Evolutionary conservation across 495 filamentous ascomycete species (phyloP), one percentile per base, ranked within the genome.

Genomic region (Trichoderma reesei): DNA sequence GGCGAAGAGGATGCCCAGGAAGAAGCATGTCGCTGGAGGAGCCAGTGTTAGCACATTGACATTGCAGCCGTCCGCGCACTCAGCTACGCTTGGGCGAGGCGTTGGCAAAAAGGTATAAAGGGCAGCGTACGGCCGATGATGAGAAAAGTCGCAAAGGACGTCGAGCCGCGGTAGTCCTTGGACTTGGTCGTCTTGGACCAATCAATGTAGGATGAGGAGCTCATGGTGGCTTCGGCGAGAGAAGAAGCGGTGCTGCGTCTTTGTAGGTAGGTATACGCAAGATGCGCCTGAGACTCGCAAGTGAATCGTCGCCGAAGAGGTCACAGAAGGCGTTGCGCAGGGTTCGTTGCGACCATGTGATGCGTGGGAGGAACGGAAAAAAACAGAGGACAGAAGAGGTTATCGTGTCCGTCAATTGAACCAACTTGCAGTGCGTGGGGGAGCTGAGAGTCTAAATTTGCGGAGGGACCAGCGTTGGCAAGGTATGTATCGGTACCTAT

Each of bases 1-100:
- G 73, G 91, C 90, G 87, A 98, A 98, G 77, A 98, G 88, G 72
- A 98, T 94, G 69, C 94, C 94, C 64, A 98, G 88, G 85, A 96
- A 94, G 85, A 98, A 98, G 72, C 87, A 92, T 38, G 88, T 90
- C 66, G 92, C 90, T 94, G 73, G 64, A 61, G 73, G 64, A 61
- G 18, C 39, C 4, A 6, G 13, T 41, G 36, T 68, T 64, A 71
- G 54, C 48, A 33, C 41, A 36, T n/a, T n/a, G 56, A 60, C 26
- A 26, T 14, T 34, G 9, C 8, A 14, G 1, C 7, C 11, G 36
- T 2, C 3, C 6, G 54, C 13, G 9, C 13, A 20, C n/a, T 38
- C 34, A 20, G 11, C 9, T 3, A 11, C 34, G 10, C 3, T 13
- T 37, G 34, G 11, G 31, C 59, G 34, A 44, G 18, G 59, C 20